Conservation (phyloP, 2,329 filamentous ascomycete genomes). For the Fonsecaea monophora region DNA sequence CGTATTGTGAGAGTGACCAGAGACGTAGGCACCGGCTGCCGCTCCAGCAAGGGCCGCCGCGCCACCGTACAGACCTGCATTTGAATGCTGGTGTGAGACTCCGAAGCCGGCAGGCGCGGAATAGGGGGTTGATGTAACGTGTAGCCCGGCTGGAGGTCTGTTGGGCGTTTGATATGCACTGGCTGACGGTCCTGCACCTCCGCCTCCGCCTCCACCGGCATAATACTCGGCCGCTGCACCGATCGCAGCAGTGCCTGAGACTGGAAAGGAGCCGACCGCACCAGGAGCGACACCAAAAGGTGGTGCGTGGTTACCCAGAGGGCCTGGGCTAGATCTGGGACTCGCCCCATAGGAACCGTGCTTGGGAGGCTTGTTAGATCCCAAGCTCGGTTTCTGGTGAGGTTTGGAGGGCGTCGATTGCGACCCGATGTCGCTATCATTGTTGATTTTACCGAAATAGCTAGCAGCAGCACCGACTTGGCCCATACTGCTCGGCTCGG, state of each 20-base stretch:
- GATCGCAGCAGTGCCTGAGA: slow-evolving; percentile 16
- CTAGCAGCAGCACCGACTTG: slow-evolving; percentile 62
- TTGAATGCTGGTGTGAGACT: slow-evolving; percentile 36
- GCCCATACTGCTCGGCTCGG: slow-evolving; percentile 63
- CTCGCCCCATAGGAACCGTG: slow-evolving; percentile 38
- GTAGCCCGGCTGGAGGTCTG: slow-evolving; percentile 30
- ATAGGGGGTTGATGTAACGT: slow-evolving; percentile 41
- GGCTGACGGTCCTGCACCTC: neutral
- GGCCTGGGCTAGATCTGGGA: slow-evolving; percentile 40
- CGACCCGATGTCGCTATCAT: slow-evolving; percentile 34
- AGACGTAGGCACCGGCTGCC: slow-evolving; percentile 50
- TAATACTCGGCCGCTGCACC: slow-evolving; percentile 35
- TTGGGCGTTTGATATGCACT: slow-evolving; percentile 27
- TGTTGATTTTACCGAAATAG: slow-evolving; percentile 54
- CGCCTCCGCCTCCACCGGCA: slow-evolving; percentile 15
- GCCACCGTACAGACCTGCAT: slow-evolving; percentile 44
- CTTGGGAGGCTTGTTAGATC: slow-evolving; percentile 28
- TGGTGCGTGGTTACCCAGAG: slow-evolving; percentile 4
- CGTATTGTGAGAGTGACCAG: slow-evolving; percentile 47
- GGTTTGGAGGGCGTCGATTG: slow-evolving; percentile 47
- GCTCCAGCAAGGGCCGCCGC: slow-evolving; percentile 49
- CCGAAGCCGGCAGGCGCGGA: slow-evolving; percentile 25
- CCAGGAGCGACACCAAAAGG: neutral
- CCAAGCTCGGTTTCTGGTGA: slow-evolving; percentile 26
- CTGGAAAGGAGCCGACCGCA: neutral